Evolutionary conservation across 495 filamentous ascomycete genomes (phyloP).

Genomic region (Penicillium pulvis): DNA sequence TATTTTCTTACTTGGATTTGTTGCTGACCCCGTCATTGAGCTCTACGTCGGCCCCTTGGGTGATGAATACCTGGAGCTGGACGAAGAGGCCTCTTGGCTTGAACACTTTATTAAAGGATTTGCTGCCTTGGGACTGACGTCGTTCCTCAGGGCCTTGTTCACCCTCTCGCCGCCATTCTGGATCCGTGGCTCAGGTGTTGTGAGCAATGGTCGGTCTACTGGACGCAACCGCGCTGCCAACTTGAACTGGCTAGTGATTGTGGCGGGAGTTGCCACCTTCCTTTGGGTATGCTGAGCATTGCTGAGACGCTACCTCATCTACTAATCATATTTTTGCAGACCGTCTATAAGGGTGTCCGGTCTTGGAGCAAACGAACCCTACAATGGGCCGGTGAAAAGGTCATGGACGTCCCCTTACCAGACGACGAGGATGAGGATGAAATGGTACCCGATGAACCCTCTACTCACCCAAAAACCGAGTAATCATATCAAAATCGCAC

Average conservation of each 20-base stretch:
- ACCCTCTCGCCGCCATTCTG: constrained; percentile 73
- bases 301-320: not conserved
- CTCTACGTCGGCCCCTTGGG: constrained; percentile 76
- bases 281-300: constrained; percentile 65
- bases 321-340: constrained; percentile 47
- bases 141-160: constrained; percentile 80
- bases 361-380: constrained; percentile 67
- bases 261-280: constrained; percentile 80
- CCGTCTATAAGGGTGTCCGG: constrained; percentile 75
- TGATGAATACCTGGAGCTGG: constrained; percentile 35
- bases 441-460: constrained; percentile 3
- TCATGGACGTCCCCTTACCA: constrained; percentile 80
- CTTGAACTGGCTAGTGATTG: constrained; percentile 74
- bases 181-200: constrained; percentile 59
- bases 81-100: constrained; percentile 58
- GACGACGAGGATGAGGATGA: constrained; percentile 68
- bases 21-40: constrained; percentile 91
- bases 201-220: constrained; percentile 56
- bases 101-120: constrained; percentile 89
- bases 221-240: constrained; percentile 73
- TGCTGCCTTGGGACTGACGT: constrained; percentile 78
- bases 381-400: constrained; percentile 72
- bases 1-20: constrained; percentile 80
- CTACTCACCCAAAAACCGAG: constrained; percentile 24
- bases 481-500: constrained; percentile 53